Percentiles rank a stretch among this genome's conserved stretches.
Conservation (phyloP, 2,329 filamentous ascomycete species). For the Colletotrichum falcatum region DNA sequence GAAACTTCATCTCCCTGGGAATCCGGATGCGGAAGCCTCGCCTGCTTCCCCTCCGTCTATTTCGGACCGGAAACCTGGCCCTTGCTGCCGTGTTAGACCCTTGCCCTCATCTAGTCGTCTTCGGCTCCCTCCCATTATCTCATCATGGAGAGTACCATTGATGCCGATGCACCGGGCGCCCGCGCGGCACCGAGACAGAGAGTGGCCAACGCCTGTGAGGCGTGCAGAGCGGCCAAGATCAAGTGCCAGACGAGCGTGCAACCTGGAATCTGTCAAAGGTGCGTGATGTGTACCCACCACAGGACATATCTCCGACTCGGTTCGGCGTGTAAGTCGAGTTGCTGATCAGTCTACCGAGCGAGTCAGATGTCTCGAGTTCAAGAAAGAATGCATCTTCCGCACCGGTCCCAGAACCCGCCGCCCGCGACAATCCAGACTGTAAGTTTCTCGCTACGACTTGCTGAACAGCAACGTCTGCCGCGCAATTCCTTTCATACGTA, state of each 20-base stretch:
- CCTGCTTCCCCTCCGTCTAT: conserved; percentile 1
- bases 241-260: conserved; percentile 63
- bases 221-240: conserved; percentile 65
- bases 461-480: background rate
- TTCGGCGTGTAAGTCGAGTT: conserved; percentile 30
- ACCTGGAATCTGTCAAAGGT: conserved; percentile 65
- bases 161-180: conserved; percentile 8
- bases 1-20: conserved; percentile 1
- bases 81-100: background rate
- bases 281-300: conserved; percentile 32
- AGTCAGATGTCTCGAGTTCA: conserved; percentile 63
- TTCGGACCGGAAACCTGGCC: background rate
- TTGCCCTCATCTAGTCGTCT: background rate
- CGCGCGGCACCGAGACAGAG: conserved; percentile 29
- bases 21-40: conserved; percentile 13
- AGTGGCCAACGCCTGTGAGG: conserved; percentile 62
- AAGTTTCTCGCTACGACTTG: conserved; percentile 41
- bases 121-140: background rate
- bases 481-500: conserved; percentile 3
- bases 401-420: conserved; percentile 63
- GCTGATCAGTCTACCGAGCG: conserved; percentile 18
- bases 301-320: conserved; percentile 18
- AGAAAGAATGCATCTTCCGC: conserved; percentile 65
- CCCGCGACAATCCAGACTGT: conserved; percentile 58
- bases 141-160: conserved; percentile 21